These are phyloP conservation scores for Lunasporangiospora selenospora DNA, from an alignment of 192 early-diverging fungal genomes.

Conservation along the genomic window DNA sequence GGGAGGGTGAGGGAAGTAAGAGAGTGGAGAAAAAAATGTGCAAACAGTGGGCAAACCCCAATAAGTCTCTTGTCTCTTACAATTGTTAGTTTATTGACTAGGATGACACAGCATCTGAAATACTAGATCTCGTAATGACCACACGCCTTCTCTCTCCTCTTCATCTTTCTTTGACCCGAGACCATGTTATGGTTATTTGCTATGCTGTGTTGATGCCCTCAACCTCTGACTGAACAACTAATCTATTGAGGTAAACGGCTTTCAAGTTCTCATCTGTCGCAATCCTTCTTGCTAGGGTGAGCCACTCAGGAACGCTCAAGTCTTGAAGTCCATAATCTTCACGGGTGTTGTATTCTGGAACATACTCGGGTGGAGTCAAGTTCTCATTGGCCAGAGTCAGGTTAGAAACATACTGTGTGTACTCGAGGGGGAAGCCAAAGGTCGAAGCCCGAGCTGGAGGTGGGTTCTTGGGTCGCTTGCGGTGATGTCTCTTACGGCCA, in stretches of 20 bases:
- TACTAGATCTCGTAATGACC: neutral
- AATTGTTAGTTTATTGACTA: too few relatives aligned
- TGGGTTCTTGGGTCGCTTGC: neutral
- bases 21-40: too few relatives aligned
- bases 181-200: neutral
- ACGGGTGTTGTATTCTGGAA: conserved; percentile 52
- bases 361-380: conserved; percentile 17
- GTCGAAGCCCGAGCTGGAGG: neutral
- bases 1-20: too few relatives aligned
- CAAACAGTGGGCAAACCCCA: too few relatives aligned
- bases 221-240: conserved; percentile 28
- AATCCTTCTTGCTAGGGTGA: conserved; percentile 45
- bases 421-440: conserved; percentile 44
- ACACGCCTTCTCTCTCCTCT: neutral
- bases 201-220: too few relatives aligned
- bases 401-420: conserved; percentile 53
- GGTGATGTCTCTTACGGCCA: too few relatives aligned
- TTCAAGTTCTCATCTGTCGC: conserved; percentile 10
- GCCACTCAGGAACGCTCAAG: conserved; percentile 36
- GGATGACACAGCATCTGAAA: too few relatives aligned
- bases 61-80: too few relatives aligned
- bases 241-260: conserved; percentile 16
- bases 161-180: neutral
- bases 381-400: conserved; percentile 48
- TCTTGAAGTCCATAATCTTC: conserved; percentile 50